phyloP scores from a whole-genome alignment of 805 yeast genomes.

The Wickerhamomyces bisporus region DNA sequence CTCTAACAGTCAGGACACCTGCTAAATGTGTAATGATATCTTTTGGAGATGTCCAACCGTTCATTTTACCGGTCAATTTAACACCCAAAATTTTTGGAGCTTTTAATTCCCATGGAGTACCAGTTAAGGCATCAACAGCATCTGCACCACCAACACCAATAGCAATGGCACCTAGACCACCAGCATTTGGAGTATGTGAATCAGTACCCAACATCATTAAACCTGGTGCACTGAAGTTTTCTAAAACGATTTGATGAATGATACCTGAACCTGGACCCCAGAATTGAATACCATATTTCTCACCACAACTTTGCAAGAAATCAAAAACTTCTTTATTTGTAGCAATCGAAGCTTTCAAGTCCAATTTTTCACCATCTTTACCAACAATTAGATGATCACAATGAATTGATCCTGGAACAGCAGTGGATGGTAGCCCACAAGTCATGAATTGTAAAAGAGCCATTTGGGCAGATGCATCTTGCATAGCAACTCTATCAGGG shows the following conservation, averaged over 20 bases:
- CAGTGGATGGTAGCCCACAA: conserved; percentile 81
- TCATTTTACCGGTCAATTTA: conserved; percentile 80
- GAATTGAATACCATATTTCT: conserved; percentile 93
- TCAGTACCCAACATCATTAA: conserved; percentile 97
- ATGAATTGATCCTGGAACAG: conserved; percentile 93
- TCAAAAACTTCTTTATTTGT: conserved; percentile 94
- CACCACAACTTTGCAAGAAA: conserved; percentile 88
- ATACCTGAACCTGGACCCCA: conserved; percentile 99
- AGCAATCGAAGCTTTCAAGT: conserved; percentile 73
- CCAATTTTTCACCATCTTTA: conserved; percentile 83
- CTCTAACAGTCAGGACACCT: conserved; percentile 89
- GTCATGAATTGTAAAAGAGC: conserved; percentile 98
- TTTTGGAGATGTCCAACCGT: conserved; percentile 96
- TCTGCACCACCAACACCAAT: conserved; percentile 99
- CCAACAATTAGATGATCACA: conserved; percentile 99
- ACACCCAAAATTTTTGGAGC: conserved; percentile 96
- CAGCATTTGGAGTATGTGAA: conserved; percentile 98
- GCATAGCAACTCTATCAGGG: conserved; percentile 99
- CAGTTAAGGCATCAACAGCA: conserved; percentile 96
- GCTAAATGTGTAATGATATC: conserved; percentile 93
- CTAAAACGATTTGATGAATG: conserved; percentile 95
- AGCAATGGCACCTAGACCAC: conserved; percentile 97
- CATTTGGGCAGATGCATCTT: conserved; percentile 99
- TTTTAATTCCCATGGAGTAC: conserved; percentile 97
- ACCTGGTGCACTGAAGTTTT: conserved; percentile 96